A percentile compares a stretch with the other conserved stretches of the same genome.
Conservation (phyloP, 352 stramenopile genomes). For the Pythium myriotylum region DNA sequence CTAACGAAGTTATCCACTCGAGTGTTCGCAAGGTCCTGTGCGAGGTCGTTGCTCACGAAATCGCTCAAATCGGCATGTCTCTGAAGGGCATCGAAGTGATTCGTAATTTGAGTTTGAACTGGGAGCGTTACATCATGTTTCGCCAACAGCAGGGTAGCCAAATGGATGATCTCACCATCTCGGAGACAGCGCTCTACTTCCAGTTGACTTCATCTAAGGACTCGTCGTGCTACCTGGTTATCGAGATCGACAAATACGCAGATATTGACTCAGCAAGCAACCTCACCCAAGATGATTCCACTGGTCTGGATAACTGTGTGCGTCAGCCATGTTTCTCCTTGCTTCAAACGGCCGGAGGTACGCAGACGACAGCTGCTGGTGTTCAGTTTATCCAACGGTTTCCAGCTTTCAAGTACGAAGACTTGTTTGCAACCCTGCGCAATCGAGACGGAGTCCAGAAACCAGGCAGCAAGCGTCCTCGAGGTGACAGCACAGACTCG, state of each 20-base stretch:
- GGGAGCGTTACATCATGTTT: conserved; percentile 86
- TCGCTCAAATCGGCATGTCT: conserved; percentile 70
- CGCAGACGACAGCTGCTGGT: conserved; percentile 58
- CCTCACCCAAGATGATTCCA: conserved; percentile 47
- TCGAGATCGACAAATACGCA: conserved; percentile 85
- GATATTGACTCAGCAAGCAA: conserved; percentile 65
- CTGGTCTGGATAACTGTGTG: conserved; percentile 66
- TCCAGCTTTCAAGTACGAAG: conserved; percentile 75
- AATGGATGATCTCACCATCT: conserved; percentile 83
- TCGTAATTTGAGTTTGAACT: conserved; percentile 79
- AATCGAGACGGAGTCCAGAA: conserved; percentile 41
- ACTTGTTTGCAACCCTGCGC: conserved; percentile 64
- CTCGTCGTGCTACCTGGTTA: conserved; percentile 82
- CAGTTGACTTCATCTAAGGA: conserved; percentile 84
- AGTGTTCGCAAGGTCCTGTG: conserved; percentile 75
- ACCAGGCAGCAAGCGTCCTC: conserved; percentile 42
- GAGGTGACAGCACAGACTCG: conserved; percentile 21
- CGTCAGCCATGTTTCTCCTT: conserved; percentile 82
- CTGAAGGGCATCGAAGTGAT: conserved; percentile 84
- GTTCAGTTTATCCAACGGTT: conserved; percentile 89
- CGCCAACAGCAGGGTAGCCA: conserved; percentile 79
- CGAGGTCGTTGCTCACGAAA: conserved; percentile 85
- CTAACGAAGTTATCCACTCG: conserved; percentile 67
- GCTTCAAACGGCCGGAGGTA: conserved; percentile 66
- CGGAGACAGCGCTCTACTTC: conserved; percentile 79